Percentiles rank a stretch among this genome's conserved stretches.
Conservation (phyloP, 148 eudicot genomes). For the Pouteria glomerata region DNA sequence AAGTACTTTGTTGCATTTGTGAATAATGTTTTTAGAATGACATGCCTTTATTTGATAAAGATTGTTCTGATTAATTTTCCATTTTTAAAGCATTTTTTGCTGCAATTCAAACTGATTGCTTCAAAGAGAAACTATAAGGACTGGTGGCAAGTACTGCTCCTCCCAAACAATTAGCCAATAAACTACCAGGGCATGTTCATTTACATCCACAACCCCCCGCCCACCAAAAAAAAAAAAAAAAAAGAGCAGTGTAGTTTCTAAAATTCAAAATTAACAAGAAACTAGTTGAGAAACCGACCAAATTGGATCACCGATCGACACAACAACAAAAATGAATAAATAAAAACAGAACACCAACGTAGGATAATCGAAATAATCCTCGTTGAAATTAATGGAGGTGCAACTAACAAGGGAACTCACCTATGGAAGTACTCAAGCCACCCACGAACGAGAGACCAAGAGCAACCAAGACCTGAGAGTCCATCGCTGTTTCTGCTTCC, state of each 20-base stretch:
- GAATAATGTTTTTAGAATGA: no score
- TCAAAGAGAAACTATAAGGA: no score
- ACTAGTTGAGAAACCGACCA: neutral
- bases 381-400: neutral
- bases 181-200: neutral
- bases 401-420: constrained; percentile 31
- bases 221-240: neutral
- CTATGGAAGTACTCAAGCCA: constrained; percentile 92
- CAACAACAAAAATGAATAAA: neutral
- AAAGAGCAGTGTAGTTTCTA: neutral
- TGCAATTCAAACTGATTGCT: no score
- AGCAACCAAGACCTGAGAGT: constrained; percentile 90
- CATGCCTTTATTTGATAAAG: no score
- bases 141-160: no score
- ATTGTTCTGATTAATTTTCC: no score
- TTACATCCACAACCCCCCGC: neutral
- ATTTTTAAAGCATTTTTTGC: no score
- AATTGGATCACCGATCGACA: neutral
- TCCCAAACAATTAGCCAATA: no score
- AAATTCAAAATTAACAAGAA: constrained; percentile 9
- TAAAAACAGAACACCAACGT: neutral
- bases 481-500: constrained; percentile 41
- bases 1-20: no score
- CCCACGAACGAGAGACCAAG: constrained; percentile 89
- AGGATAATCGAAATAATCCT: neutral